Percentiles rank a stretch among this genome's conserved stretches.
These are phyloP conservation scores for Populus hybrid DNA, from an alignment of 441 rosid genomes.

Conservation along the genomic window DNA sequence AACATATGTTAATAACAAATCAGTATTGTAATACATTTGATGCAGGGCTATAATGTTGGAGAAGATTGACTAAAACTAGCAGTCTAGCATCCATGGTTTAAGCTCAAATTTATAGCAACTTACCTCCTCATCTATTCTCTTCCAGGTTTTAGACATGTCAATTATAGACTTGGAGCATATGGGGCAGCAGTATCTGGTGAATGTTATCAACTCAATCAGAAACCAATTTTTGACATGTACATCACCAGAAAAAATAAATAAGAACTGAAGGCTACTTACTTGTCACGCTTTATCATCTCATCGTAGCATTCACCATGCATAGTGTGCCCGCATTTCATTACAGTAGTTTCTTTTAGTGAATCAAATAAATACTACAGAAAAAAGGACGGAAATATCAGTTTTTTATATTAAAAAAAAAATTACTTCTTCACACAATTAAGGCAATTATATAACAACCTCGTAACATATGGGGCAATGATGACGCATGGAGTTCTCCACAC, in stretches of 20 bases:
- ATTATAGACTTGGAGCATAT: conserved; percentile 86
- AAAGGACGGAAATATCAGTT: conserved; percentile 10
- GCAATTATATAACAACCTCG: conserved; percentile 50
- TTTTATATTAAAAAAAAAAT: neutral
- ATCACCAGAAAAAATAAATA: neutral
- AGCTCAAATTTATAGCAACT: conserved; percentile 6
- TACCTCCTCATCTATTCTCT: conserved; percentile 89
- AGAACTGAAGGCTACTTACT: conserved; percentile 44
- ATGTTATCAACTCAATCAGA: conserved; percentile 11
- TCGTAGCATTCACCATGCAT: conserved; percentile 77
- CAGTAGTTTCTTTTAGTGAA: conserved; percentile 83
- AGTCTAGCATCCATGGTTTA: neutral
- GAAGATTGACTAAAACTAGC: neutral
- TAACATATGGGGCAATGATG: conserved; percentile 97
- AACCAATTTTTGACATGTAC: neutral
- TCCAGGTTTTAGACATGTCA: conserved; percentile 86
- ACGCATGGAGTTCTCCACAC: conserved; percentile 93
- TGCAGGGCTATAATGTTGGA: neutral
- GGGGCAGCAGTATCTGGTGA: conserved; percentile 76
- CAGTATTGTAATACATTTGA: neutral
- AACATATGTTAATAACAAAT: conserved; percentile 13
- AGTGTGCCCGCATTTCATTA: conserved; percentile 98
- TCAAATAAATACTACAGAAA: conserved; percentile 80
- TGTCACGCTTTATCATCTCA: conserved; percentile 83
- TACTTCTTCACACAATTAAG: neutral